Evolutionary conservation across 176 grass and related monocot genomes (phyloP), one percentile per base, ranked within the genome.

Genomic region (Tillandsia leiboldiana): DNA sequence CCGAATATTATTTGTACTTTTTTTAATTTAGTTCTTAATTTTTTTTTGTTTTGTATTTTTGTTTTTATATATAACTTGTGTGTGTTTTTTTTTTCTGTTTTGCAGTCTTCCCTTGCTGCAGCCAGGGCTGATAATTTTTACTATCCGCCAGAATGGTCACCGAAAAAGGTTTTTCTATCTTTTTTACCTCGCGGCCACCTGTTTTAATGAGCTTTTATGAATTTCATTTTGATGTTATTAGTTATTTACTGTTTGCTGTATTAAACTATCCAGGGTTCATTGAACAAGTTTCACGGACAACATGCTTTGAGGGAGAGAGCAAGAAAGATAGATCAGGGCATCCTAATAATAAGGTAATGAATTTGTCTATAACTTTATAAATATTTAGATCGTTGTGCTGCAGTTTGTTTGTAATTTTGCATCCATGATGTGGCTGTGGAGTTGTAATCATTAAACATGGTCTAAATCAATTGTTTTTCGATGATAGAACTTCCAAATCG

Each of bases 111-210:
- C 10, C 83, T 96, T 59, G 86, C 88, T 1, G 92, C 91, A 14
- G 91, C 87, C 48, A 87, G 91, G 70, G 91, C 91, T 1, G 91
- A 96, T 77, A 96, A 96, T 78, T 97, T 97, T 77, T 97, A 97
- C 79, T 97, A 90, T 59, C 94, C 94, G 10, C 89, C 94, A 47
- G 94, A 97, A 97, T 97, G 94, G 94, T 86, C 82, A 17, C 86
- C 94, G 2, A 97, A 97, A 82, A 90, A 97, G 89, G 93, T 87
- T 77, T 13, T 42, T 14, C 2, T 62, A 66, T 72, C 47, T 24
- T 15, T 22, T 24, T 27, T 2, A 74, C 48, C 65, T 71, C 57
- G 64, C 26, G 23, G 8, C 20, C 10, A 53, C 18, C 61, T 11
- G 75, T 51, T 11, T 24, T 73, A 49, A 27, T 53, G 23, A 49